These are phyloP conservation scores for Syncephalastrum contaminatum DNA, from an alignment of 371 early-diverging fungal genomes.

Conservation along the genomic window DNA sequence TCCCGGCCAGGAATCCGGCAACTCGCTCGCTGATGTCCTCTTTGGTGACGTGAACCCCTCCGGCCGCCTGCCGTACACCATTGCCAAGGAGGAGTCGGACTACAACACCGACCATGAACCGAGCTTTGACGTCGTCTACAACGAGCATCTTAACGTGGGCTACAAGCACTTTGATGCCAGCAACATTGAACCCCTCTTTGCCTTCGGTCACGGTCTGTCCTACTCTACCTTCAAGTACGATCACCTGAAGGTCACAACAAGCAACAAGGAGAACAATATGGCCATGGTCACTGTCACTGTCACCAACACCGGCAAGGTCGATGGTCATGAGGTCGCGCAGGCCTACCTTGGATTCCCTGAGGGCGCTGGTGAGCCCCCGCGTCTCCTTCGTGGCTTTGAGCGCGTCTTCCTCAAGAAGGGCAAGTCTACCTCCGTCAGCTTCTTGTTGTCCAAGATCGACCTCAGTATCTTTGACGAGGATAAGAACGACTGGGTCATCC, in stretches of 20 bases:
- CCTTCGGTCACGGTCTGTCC: conserved; percentile 57
- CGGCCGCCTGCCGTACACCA: conserved; percentile 52
- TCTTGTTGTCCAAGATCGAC: conserved; percentile 21
- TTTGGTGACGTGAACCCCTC: conserved; percentile 59
- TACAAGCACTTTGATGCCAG: conserved; percentile 47
- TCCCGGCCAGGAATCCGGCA: conserved; percentile 54
- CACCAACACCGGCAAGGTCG: conserved; percentile 40
- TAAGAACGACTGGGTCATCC: conserved; percentile 22
- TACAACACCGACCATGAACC: conserved; percentile 24
- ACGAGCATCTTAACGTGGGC: conserved; percentile 47
- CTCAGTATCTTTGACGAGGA: conserved; percentile 33
- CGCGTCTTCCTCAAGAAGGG: conserved; percentile 29
- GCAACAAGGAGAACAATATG: background rate
- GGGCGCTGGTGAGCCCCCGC: conserved; percentile 32
- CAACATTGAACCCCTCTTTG: conserved; percentile 46
- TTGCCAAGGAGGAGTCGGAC: conserved; percentile 28
- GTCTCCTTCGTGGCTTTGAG: conserved; percentile 45
- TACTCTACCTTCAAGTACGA: conserved; percentile 54
- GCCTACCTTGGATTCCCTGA: conserved; percentile 45
- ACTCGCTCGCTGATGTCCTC: conserved; percentile 51
- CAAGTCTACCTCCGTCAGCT: conserved; percentile 19
- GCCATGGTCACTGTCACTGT: conserved; percentile 27
- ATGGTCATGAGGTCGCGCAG: conserved; percentile 52
- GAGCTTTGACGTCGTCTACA: conserved; percentile 31
- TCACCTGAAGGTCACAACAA: conserved; percentile 4